Evolutionary conservation across 306 rosid genomes (phyloP).

Genomic region (Cicer chorassanicum): DNA sequence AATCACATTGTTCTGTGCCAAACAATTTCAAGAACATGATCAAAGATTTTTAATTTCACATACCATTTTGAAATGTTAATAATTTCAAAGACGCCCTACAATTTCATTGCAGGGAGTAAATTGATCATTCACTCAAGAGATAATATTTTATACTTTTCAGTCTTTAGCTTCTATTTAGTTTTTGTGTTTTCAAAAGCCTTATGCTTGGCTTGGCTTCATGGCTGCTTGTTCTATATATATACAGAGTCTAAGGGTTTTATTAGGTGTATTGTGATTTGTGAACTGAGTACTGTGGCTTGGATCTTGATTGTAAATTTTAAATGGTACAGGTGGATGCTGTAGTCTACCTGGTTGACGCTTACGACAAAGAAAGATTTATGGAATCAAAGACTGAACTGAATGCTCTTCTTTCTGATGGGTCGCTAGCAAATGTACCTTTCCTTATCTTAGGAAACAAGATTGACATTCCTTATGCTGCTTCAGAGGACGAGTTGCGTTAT

Average conservation of each 20-base stretch:
- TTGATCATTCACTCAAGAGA: too few relatives aligned
- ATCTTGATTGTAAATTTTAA: background rate
- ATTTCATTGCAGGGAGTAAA: too few relatives aligned
- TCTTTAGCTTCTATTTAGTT: background rate
- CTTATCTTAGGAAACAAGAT: constrained; percentile 86
- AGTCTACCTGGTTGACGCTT: constrained; percentile 78
- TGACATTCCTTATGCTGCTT: constrained; percentile 77
- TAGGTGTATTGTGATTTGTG: background rate
- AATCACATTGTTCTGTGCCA: background rate
- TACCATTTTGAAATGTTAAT: background rate
- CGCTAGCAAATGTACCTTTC: constrained; percentile 69
- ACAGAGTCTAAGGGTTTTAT: background rate
- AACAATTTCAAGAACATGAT: background rate
- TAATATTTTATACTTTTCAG: too few relatives aligned
- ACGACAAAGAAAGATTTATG: constrained; percentile 69
- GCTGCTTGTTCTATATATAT: background rate
- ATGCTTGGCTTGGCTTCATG: background rate
- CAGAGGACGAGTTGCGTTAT: constrained; percentile 77
- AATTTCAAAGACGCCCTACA: too few relatives aligned
- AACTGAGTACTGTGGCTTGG: background rate
- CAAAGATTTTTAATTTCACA: background rate
- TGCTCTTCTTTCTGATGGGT: constrained; percentile 78
- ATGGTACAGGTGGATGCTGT: constrained; percentile 77
- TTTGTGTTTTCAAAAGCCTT: background rate
- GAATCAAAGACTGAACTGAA: constrained; percentile 81